phyloP scores from a whole-genome alignment of 345 rosid genomes.

The Triadica sebifera region DNA sequence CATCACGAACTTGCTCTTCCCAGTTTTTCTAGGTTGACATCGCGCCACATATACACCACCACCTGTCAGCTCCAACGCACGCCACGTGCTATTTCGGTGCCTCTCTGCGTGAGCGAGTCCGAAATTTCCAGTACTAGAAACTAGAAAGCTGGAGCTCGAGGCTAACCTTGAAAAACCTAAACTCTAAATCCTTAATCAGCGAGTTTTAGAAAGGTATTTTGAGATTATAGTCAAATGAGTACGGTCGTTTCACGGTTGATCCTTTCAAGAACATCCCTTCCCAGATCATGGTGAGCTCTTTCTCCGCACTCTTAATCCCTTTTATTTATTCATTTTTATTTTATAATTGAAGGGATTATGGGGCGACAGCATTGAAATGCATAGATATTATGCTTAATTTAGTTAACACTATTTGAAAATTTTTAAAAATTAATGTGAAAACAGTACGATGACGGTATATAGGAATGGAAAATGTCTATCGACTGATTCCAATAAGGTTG shows the following conservation, averaged over 20 bases:
- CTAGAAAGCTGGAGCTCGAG: not conserved
- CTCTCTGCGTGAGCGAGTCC: not conserved
- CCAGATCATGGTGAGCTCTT: constrained; percentile 32
- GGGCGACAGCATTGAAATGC: not conserved
- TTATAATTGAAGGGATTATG: not conserved
- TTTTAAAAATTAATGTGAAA: not conserved
- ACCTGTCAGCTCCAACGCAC: constrained; percentile 22
- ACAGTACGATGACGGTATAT: constrained; percentile 39
- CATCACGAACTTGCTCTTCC: not conserved
- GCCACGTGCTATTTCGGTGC: constrained; percentile 32
- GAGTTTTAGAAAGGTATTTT: not conserved
- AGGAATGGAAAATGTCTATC: constrained; percentile 53
- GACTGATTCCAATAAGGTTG: constrained; percentile 69
- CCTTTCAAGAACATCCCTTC: constrained; percentile 35
- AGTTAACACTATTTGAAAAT: too few relatives aligned
- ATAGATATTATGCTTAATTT: too few relatives aligned
- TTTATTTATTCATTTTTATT: too few relatives aligned
- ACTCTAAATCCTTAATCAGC: not conserved
- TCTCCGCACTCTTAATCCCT: not conserved
- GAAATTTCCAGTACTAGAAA: not conserved
- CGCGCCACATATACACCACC: constrained; percentile 30
- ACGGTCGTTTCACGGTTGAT: constrained; percentile 43
- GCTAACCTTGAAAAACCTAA: constrained; percentile 1
- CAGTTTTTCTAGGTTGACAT: constrained; percentile 16
- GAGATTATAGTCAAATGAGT: constrained; percentile 29